Percentiles rank a stretch among this genome's conserved stretches.
Evolutionary conservation across 1,139 yeast genomes (phyloP).

Genomic region (Pichia sp.): DNA sequence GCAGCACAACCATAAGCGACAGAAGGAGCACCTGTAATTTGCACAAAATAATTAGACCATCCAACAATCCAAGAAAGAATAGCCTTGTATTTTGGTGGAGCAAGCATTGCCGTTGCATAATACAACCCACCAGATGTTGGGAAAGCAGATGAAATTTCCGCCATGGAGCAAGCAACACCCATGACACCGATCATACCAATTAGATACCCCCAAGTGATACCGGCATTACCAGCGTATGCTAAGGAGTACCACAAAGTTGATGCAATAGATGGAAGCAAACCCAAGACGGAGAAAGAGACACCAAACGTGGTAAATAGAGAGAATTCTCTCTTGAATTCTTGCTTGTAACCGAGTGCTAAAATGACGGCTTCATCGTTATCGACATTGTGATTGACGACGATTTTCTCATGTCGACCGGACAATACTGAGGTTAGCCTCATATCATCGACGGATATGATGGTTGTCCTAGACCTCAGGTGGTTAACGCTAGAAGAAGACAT

Average conservation of each 20-base stretch:
- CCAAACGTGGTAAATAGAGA: conserved; percentile 55
- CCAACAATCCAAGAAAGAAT: conserved; percentile 53
- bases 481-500: conserved; percentile 5
- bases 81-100: conserved; percentile 48
- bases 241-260: conserved; percentile 43
- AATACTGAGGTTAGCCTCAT: conserved; percentile 24
- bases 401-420: conserved; percentile 21
- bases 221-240: conserved; percentile 45
- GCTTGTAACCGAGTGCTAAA: conserved; percentile 64
- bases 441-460: conserved; percentile 26
- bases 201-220: conserved; percentile 49
- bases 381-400: conserved; percentile 35
- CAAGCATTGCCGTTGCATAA: conserved; percentile 42
- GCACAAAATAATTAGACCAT: conserved; percentile 53
- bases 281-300: conserved; percentile 67
- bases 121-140: conserved; percentile 71
- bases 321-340: conserved; percentile 66
- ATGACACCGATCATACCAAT: conserved; percentile 44
- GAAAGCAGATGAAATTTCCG: conserved; percentile 55
- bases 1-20: conserved; percentile 56
- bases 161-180: conserved; percentile 50
- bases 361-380: conserved; percentile 49
- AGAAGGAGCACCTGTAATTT: conserved; percentile 55
- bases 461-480: conserved; percentile 12
- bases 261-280: conserved; percentile 64